Conservation (phyloP, 2,329 filamentous ascomycete species). For the Chrysosphaeria jannelii region DNA sequence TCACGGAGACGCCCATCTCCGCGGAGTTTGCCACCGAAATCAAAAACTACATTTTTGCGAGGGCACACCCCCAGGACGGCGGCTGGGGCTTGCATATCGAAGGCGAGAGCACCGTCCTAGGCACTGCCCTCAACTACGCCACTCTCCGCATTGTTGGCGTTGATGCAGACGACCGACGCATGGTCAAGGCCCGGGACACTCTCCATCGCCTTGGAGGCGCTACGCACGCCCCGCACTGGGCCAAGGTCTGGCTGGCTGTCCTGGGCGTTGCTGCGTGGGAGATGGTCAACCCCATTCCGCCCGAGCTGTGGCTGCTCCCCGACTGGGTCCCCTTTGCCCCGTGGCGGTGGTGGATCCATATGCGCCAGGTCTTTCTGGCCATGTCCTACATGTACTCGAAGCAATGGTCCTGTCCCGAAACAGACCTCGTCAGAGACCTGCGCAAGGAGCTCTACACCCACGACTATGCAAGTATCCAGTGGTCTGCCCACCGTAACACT, state of each 20-base stretch:
- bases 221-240: slow-evolving; percentile 66
- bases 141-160: slow-evolving; percentile 55
- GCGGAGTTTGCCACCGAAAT: slow-evolving; percentile 61
- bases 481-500: slow-evolving; percentile 47
- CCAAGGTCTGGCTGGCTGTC: slow-evolving; percentile 81
- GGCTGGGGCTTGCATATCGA: slow-evolving; percentile 95
- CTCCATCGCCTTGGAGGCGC: slow-evolving; percentile 71
- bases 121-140: slow-evolving; percentile 69
- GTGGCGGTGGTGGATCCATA: slow-evolving; percentile 96
- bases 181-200: slow-evolving; percentile 58
- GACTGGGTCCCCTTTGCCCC: slow-evolving; percentile 76
- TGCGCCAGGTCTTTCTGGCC: slow-evolving; percentile 79
- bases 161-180: slow-evolving; percentile 50
- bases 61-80: slow-evolving; percentile 65
- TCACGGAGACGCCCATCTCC: slow-evolving; percentile 64
- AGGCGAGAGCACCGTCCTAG: slow-evolving; percentile 73
- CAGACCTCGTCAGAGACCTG: slow-evolving; percentile 39
- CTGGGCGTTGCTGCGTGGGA: slow-evolving; percentile 70
- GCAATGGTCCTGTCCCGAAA: slow-evolving; percentile 47
- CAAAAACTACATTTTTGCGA: slow-evolving; percentile 67
- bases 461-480: slow-evolving; percentile 49
- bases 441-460: slow-evolving; percentile 60
- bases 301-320: slow-evolving; percentile 76
- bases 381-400: slow-evolving; percentile 81
- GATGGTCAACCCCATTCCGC: slow-evolving; percentile 75